A percentile compares a stretch with the other conserved stretches of the same genome.
Conservation (phyloP, 768 basidiomycete genomes). For the Boletus pseudopeckii region DNA sequence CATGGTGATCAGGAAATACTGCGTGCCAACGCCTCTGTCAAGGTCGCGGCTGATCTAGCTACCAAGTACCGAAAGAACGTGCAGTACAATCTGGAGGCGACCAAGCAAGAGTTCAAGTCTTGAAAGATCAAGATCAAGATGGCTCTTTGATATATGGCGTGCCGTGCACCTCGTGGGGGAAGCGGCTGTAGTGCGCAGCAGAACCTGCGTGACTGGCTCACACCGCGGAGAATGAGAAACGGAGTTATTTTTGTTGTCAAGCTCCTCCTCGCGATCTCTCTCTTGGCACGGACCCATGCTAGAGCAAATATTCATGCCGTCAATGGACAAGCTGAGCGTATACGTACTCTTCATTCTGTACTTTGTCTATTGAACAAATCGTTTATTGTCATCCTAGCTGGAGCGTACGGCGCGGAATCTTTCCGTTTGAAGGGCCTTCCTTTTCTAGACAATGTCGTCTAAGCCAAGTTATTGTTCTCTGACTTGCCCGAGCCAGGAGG, state of each 20-base stretch:
- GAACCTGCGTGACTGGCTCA: conserved; percentile 1
- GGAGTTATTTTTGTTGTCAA: neutral
- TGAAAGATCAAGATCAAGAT: neutral
- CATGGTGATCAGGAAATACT: conserved; percentile 61
- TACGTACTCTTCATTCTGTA: neutral
- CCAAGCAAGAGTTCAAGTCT: conserved; percentile 34
- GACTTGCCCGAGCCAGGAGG: neutral
- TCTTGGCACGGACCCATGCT: neutral
- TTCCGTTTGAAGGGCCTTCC: conserved; percentile 11
- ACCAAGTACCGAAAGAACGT: conserved; percentile 92
- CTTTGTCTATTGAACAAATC: neutral
- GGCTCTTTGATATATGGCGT: neutral
- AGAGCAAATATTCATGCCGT: no score
- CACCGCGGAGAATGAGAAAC: neutral
- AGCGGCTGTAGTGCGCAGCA: neutral
- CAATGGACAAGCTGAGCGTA: neutral
- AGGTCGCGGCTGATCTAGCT: conserved; percentile 78
- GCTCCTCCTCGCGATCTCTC: neutral
- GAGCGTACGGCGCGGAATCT: neutral
- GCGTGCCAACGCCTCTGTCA: conserved; percentile 71
- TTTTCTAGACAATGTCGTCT: conserved; percentile 24
- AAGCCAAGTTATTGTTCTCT: conserved; percentile 13
- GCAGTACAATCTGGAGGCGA: conserved; percentile 84
- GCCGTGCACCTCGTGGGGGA: neutral
- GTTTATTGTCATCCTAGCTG: neutral